These are phyloP conservation scores for Celoporthe dispersa DNA, from an alignment of 2,329 filamentous ascomycete species.

Conservation along the genomic window DNA sequence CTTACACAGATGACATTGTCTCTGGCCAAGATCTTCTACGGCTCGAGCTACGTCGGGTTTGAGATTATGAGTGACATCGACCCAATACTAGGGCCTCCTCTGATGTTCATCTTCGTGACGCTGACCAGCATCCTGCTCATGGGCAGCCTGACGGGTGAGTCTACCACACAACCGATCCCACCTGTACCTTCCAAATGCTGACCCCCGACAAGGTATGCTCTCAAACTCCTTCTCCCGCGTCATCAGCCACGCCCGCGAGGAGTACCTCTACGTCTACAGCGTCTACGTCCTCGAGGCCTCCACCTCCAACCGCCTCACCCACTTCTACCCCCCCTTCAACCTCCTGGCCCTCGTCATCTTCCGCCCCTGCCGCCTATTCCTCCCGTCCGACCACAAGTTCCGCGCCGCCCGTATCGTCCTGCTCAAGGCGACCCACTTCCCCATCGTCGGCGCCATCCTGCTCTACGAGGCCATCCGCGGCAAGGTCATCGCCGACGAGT, in stretches of 20 bases:
- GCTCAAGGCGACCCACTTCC: conserved; percentile 67
- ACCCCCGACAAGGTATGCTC: conserved; percentile 60
- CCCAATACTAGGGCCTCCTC: conserved; percentile 60
- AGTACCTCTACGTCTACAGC: conserved; percentile 78
- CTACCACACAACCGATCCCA: background rate
- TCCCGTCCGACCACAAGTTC: conserved; percentile 63
- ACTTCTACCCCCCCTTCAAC: conserved; percentile 75
- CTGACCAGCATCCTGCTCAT: conserved; percentile 80
- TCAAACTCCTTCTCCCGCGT: conserved; percentile 74
- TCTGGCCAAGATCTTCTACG: conserved; percentile 80
- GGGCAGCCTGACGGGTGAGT: conserved; percentile 66
- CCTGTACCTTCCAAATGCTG: background rate
- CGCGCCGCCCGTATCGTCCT: conserved; percentile 64
- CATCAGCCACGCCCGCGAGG: conserved; percentile 68
- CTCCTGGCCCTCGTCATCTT: conserved; percentile 73
- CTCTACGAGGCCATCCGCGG: conserved; percentile 63
- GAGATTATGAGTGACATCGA: conserved; percentile 66
- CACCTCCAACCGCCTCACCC: conserved; percentile 69
- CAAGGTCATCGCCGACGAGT: conserved; percentile 47
- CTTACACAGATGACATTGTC: conserved; percentile 68
- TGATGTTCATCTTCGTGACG: conserved; percentile 75
- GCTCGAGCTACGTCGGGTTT: conserved; percentile 76
- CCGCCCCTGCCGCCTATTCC: conserved; percentile 71
- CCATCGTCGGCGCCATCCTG: conserved; percentile 71
- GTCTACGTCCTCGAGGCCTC: conserved; percentile 69